Evolutionary conservation across 192 early-diverging fungal species (phyloP), one percentile per base, ranked within the genome.

Genomic region (Backusella parvicylindrica): DNA sequence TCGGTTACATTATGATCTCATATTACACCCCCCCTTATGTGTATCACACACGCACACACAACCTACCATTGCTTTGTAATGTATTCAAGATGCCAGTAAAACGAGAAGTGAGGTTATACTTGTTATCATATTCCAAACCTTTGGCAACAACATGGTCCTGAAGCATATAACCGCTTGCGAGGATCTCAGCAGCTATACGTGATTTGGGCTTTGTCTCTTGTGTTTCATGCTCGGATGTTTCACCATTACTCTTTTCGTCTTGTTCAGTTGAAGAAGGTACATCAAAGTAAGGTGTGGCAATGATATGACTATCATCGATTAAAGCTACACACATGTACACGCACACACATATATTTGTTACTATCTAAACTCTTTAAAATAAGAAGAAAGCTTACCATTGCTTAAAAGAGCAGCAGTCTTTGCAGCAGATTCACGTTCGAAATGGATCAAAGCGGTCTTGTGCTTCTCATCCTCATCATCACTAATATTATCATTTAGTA

Each of bases 141-240:
- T 88, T 86, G 66, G 83, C 79, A 33, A 94, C 84, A 40, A 94
- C 88, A 12, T 83, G 83, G 71, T 92, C 89, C 40, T 86, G 85
- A 21, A 94, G 71, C 41, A 83, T 72, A 75, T 92, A 90, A 41
- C 92, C 92, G 6, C 86, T 87, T 37, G 92, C 91, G 31, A 94
- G 84, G 64, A 94, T 87, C 82, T 94, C 92, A 53, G 87, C 87
- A 69, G 86, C 73, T 53, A 90, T 81, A 16, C 80, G 82, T 11
- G 82, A 79, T 76, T 88, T 86, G 40, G 87, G 83, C 76, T 86
- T 80, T 66, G 41, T 63, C 23, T 84, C 83, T 49, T 81, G 77
- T 16, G 75, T 70, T 12, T n/a, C 13, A 28, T 37, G 11, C 13
- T 38, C 35, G 26, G 23, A 11, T 31, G 43, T 47, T 47, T 47